phyloP scores from a whole-genome alignment of 2,329 filamentous ascomycete species.

The Talaromyces sp. region DNA sequence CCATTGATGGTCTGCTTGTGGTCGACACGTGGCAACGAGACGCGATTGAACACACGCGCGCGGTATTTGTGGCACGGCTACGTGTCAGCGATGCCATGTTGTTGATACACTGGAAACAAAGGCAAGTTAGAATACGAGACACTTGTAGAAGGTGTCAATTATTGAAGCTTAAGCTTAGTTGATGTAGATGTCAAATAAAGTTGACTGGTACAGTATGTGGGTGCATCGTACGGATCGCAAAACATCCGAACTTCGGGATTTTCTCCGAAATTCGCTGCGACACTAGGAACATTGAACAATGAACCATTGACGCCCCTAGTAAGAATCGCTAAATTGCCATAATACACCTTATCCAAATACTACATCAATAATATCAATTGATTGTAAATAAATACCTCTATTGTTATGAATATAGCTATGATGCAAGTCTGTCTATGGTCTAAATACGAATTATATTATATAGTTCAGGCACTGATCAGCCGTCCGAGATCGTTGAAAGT shows the following conservation, averaged over 20 bases:
- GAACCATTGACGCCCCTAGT: neutral
- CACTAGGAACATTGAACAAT: neutral
- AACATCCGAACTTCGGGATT: neutral
- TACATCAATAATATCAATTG: neutral
- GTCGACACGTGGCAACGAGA: neutral
- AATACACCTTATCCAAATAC: too few species aligned
- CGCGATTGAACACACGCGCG: neutral
- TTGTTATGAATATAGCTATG: neutral
- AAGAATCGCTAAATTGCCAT: neutral
- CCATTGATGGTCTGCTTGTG: slow-evolving; percentile 43
- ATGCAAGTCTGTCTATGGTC: neutral
- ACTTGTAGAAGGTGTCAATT: too few species aligned
- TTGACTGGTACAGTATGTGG: too few species aligned
- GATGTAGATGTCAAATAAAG: too few species aligned
- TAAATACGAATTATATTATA: neutral
- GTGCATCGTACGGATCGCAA: too few species aligned
- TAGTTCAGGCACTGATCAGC: neutral
- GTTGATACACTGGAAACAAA: neutral
- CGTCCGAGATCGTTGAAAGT: slow-evolving; percentile 5
- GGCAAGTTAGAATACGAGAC: too few species aligned
- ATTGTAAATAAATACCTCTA: neutral
- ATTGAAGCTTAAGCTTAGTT: too few species aligned
- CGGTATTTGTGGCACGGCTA: neutral
- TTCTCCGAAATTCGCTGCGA: neutral
- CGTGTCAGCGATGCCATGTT: neutral